Conservation (phyloP, 2,329 filamentous ascomycete species). For the Colletotrichum camelliae region DNA sequence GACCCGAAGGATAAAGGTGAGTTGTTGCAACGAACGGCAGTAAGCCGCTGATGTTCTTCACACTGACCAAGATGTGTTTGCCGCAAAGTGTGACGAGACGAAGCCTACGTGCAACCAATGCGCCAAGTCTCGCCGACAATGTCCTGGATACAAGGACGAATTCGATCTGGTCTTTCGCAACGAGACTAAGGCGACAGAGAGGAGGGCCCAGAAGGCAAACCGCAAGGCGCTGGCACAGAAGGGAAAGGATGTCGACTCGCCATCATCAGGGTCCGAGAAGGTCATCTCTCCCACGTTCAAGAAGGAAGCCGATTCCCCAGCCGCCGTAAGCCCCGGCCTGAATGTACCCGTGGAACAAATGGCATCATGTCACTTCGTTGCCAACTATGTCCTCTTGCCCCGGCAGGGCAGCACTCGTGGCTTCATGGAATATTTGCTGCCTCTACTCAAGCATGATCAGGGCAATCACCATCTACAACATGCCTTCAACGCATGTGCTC, state of each 20-base stretch:
- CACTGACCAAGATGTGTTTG: slow-evolving; percentile 18
- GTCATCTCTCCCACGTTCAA: slow-evolving; percentile 24
- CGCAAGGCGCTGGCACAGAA: slow-evolving; percentile 50
- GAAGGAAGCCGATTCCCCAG: slow-evolving; percentile 20
- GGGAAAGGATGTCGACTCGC: slow-evolving; percentile 31
- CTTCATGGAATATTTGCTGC: slow-evolving; percentile 64
- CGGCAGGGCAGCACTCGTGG: slow-evolving; percentile 55
- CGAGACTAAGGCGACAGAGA: slow-evolving; percentile 72
- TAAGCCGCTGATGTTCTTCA: neutral
- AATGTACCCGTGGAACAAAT: slow-evolving; percentile 57
- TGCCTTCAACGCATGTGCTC: slow-evolving; percentile 64
- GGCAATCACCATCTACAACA: slow-evolving; percentile 54
- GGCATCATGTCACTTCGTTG: slow-evolving; percentile 64
- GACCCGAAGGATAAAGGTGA: slow-evolving; percentile 75
- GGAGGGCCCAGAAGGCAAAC: slow-evolving; percentile 62
- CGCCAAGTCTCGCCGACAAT: slow-evolving; percentile 65
- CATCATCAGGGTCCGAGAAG: slow-evolving; percentile 24
- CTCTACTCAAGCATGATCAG: slow-evolving; percentile 53
- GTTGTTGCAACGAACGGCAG: slow-evolving; percentile 19
- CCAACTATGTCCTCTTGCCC: slow-evolving; percentile 65
- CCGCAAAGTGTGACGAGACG: slow-evolving; percentile 66
- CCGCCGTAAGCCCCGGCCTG: slow-evolving; percentile 39
- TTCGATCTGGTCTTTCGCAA: slow-evolving; percentile 77
- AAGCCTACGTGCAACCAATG: slow-evolving; percentile 72
- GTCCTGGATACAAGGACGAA: slow-evolving; percentile 73